Evolutionary conservation across 2,329 filamentous ascomycete genomes (phyloP).

Genomic region (Hypoxylon sp.): DNA sequence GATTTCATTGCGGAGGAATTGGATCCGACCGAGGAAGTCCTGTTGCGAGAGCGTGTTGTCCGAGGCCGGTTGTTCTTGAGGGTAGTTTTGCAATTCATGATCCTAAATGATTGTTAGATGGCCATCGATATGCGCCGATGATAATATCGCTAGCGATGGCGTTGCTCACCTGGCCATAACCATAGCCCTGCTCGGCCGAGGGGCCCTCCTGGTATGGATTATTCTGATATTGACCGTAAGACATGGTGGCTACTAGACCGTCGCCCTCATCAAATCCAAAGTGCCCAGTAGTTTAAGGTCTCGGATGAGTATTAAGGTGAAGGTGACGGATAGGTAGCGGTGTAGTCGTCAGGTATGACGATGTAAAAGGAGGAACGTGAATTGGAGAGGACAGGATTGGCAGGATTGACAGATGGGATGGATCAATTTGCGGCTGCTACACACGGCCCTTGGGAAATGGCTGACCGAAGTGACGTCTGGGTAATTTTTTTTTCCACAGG

Average conservation of each 20-base stretch:
- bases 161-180: conserved; percentile 60
- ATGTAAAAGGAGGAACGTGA: conserved; percentile 31
- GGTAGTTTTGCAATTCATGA: conserved; percentile 70
- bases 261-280: conserved; percentile 34
- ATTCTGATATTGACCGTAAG: conserved; percentile 73
- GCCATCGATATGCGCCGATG: conserved; percentile 20
- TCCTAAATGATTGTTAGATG: conserved; percentile 48
- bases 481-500: conserved; percentile 26
- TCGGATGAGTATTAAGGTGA: conserved; percentile 18
- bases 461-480: conserved; percentile 45
- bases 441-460: conserved; percentile 28
- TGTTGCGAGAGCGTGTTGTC: conserved; percentile 68
- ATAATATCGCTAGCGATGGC: conserved; percentile 33
- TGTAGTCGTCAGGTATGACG: conserved; percentile 26
- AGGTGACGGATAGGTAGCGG: conserved; percentile 12
- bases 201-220: conserved; percentile 75
- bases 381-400: conserved; percentile 33
- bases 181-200: conserved; percentile 63
- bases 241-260: conserved; percentile 63
- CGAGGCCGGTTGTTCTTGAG: conserved; percentile 46
- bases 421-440: conserved; percentile 33
- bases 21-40: conserved; percentile 78
- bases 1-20: conserved; percentile 77
- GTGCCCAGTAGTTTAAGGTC: conserved; percentile 15
- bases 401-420: conserved; percentile 23